Percentiles rank a stretch among this genome's conserved stretches.
These are phyloP conservation scores for Triticum monococcum DNA, from an alignment of 176 grass and related monocot genomes.

Conservation along the genomic window DNA sequence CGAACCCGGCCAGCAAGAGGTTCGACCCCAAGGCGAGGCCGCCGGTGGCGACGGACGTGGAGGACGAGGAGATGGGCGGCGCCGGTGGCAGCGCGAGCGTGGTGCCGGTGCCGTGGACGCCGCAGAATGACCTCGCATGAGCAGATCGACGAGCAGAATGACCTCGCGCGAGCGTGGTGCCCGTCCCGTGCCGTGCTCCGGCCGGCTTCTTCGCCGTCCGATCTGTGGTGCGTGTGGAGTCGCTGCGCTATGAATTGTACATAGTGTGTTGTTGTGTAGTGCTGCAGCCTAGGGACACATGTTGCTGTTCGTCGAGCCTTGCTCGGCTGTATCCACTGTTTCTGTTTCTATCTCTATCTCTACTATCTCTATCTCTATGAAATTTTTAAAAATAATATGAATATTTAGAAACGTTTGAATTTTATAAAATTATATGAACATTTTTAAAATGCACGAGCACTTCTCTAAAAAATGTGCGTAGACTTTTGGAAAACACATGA, in stretches of 20 bases:
- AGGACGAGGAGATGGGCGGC: conserved; percentile 26
- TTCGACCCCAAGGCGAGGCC: conserved; percentile 37
- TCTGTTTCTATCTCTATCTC: not conserved
- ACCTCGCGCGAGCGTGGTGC: no score
- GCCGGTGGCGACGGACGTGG: conserved; percentile 28
- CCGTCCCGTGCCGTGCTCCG: no score
- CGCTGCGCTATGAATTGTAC: not conserved
- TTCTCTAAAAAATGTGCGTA: no score
- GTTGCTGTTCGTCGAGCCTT: not conserved
- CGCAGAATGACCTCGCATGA: not conserved
- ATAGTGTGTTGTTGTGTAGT: not conserved
- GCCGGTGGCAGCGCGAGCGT: not conserved
- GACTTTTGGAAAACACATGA: no score
- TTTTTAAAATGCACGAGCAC: no score
- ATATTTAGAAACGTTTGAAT: no score
- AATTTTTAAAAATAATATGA: no score
- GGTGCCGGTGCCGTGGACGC: not conserved
- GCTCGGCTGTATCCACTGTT: not conserved
- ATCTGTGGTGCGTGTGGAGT: not conserved
- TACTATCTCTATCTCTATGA: no score
- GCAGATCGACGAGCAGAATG: not conserved
- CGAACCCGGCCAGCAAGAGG: conserved; percentile 46
- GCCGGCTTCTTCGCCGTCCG: not conserved
- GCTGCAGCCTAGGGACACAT: not conserved
- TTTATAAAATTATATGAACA: no score